Evolutionary conservation across 768 basidiomycete genomes (phyloP).

Genomic region (Gelatoporia subvermispora): DNA sequence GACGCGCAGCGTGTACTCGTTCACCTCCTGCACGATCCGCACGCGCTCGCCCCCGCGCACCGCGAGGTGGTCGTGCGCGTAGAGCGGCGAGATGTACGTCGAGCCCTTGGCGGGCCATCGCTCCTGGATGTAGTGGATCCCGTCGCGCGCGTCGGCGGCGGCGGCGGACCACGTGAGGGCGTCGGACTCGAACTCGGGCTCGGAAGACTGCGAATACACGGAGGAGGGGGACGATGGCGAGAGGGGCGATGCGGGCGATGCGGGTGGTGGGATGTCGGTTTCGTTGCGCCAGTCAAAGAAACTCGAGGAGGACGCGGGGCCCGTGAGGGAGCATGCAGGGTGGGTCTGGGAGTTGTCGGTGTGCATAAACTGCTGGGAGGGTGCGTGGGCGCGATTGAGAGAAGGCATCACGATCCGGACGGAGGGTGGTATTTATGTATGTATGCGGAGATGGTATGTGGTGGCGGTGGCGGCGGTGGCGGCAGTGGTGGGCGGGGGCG

Average conservation of each 20-base stretch:
- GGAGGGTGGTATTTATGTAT: too few relatives aligned
- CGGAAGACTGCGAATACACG: background rate
- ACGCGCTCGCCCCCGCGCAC: slow-evolving; percentile 19
- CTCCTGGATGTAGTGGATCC: slow-evolving; percentile 22
- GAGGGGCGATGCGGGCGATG: background rate
- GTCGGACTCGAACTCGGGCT: background rate
- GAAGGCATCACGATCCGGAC: too few relatives aligned
- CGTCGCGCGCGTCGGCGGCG: slow-evolving; percentile 18
- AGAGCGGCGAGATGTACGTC: slow-evolving; percentile 18
- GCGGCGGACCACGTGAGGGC: slow-evolving; percentile 14
- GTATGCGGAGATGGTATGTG: too few relatives aligned
- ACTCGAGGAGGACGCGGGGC: background rate
- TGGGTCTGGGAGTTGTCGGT: too few relatives aligned
- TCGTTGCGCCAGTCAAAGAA: slow-evolving; percentile 2
- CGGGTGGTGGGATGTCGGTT: background rate
- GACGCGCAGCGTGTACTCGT: slow-evolving; percentile 21
- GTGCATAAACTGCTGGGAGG: too few relatives aligned
- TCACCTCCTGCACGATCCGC: slow-evolving; percentile 19
- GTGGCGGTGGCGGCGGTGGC: too few relatives aligned
- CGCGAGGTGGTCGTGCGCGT: slow-evolving; percentile 18
- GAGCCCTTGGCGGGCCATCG: slow-evolving; percentile 15
- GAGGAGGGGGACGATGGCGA: background rate
- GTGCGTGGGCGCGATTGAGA: too few relatives aligned
- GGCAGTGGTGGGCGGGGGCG: too few relatives aligned
- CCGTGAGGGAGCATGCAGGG: background rate